phyloP scores from a whole-genome alignment of 1,284 basidiomycete genomes.

The Cutaneotrichosporon arboriforme region DNA sequence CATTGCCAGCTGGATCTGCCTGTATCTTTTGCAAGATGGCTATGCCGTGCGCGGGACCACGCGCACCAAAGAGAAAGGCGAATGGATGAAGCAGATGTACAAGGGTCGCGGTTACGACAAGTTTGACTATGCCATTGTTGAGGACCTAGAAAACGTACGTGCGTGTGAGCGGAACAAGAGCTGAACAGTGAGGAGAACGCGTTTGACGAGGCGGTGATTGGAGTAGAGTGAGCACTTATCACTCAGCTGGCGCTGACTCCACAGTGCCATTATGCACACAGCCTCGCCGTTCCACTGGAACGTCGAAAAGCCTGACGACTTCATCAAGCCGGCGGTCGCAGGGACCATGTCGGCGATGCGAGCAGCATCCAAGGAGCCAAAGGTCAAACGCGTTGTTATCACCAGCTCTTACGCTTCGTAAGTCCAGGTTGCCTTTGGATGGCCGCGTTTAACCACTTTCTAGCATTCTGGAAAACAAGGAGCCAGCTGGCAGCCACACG shows the following conservation, averaged over 20 bases:
- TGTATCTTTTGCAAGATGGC: constrained; percentile 37
- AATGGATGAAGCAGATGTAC: constrained; percentile 44
- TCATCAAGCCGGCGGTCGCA: constrained; percentile 50
- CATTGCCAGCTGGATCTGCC: constrained; percentile 36
- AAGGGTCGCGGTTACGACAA: constrained; percentile 37
- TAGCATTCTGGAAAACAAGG: constrained; percentile 24
- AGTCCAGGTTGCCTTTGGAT: constrained; percentile 3
- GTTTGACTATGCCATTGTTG: constrained; percentile 52
- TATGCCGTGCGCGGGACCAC: constrained; percentile 48
- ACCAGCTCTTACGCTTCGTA: constrained; percentile 47
- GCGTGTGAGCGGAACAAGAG: constrained; percentile 34
- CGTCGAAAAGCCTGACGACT: constrained; percentile 29
- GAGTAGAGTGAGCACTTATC: constrained; percentile 39
- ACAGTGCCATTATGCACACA: constrained; percentile 24
- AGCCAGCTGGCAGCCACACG: constrained; percentile 16
- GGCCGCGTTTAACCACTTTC: too few relatives aligned
- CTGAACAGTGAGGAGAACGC: constrained; percentile 28
- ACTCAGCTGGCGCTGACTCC: constrained; percentile 4
- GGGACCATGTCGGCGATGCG: constrained; percentile 45
- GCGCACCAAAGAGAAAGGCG: constrained; percentile 45
- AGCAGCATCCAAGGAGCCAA: constrained; percentile 28
- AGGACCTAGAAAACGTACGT: constrained; percentile 51
- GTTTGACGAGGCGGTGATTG: constrained; percentile 48
- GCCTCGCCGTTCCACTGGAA: constrained; percentile 32
- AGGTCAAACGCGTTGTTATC: constrained; percentile 46